These are phyloP conservation scores for Dothistroma septosporum DNA, from an alignment of 2,329 filamentous ascomycete species.

Conservation along the genomic window DNA sequence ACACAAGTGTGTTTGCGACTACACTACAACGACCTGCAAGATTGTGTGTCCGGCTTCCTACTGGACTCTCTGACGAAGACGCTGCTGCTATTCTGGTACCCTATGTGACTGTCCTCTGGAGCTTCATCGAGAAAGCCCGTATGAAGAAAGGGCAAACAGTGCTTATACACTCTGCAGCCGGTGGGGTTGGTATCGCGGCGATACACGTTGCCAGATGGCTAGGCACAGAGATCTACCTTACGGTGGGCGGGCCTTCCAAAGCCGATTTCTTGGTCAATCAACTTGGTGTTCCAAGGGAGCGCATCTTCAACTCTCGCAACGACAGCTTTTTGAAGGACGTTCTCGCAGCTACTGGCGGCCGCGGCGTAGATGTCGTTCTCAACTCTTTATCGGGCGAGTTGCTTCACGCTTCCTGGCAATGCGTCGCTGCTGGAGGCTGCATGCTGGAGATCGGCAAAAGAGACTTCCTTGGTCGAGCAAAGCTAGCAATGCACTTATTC, in stretches of 20 bases:
- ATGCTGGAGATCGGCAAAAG: too few relatives aligned
- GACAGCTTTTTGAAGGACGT: slow-evolving; percentile 29
- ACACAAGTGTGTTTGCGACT: too few relatives aligned
- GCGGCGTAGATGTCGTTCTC: slow-evolving; percentile 37
- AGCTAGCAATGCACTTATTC: too few relatives aligned
- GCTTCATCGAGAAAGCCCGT: slow-evolving; percentile 24
- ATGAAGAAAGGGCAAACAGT: slow-evolving; percentile 33
- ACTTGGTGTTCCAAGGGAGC: slow-evolving; percentile 29
- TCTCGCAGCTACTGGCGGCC: slow-evolving; percentile 25
- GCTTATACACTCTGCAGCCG: slow-evolving; percentile 35
- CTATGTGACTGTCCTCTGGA: slow-evolving; percentile 29
- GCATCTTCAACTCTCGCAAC: slow-evolving; percentile 34
- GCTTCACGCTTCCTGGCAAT: slow-evolving; percentile 27
- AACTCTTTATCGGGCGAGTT: slow-evolving; percentile 30
- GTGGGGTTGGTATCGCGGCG: slow-evolving; percentile 33
- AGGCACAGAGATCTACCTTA: slow-evolving; percentile 32
- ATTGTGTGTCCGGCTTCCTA: too few relatives aligned
- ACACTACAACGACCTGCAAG: too few relatives aligned
- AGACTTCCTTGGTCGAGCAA: too few relatives aligned
- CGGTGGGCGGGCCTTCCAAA: slow-evolving; percentile 32
- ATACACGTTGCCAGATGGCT: slow-evolving; percentile 27
- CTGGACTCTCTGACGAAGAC: too few relatives aligned
- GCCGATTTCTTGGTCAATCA: slow-evolving; percentile 25
- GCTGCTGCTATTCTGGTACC: slow-evolving; percentile 26
- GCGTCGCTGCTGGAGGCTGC: too few relatives aligned